phyloP scores from a whole-genome alignment of 495 filamentous ascomycete species.

The Cercophora samala region DNA sequence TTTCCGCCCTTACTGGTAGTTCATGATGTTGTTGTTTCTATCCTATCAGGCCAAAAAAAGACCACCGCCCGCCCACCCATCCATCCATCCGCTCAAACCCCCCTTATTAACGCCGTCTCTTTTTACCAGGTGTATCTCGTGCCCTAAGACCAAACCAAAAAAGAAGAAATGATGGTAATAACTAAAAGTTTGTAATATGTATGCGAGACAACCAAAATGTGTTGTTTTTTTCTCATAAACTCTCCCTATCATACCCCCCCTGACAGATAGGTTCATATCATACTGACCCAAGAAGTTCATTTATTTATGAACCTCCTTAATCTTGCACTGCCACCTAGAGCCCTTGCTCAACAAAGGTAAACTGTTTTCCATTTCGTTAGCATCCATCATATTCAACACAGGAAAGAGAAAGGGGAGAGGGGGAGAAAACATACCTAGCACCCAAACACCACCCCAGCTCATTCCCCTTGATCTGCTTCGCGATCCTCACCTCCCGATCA shows the following conservation, averaged over 20 bases:
- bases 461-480: constrained; percentile 96
- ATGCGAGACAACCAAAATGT: background rate
- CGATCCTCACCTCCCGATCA: constrained; percentile 91
- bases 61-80: background rate
- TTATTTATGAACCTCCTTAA: constrained; percentile 42
- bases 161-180: background rate
- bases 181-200: background rate
- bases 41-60: background rate
- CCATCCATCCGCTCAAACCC: background rate
- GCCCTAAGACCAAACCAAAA: background rate
- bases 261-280: too few relatives aligned
- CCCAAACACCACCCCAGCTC: constrained; percentile 98
- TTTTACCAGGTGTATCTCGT: background rate
- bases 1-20: background rate
- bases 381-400: constrained; percentile 5
- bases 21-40: background rate
- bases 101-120: background rate
- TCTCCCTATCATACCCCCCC: background rate
- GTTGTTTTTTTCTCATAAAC: background rate
- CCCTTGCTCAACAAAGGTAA: constrained; percentile 44
- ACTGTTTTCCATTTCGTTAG: constrained; percentile 44
- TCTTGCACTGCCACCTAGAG: constrained; percentile 51
- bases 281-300: background rate
- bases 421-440: constrained; percentile 65
- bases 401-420: constrained; percentile 1